Base-by-base conservation (phyloP, 495 filamentous ascomycete genomes). In the Lentithecium fluviatile region DNA sequence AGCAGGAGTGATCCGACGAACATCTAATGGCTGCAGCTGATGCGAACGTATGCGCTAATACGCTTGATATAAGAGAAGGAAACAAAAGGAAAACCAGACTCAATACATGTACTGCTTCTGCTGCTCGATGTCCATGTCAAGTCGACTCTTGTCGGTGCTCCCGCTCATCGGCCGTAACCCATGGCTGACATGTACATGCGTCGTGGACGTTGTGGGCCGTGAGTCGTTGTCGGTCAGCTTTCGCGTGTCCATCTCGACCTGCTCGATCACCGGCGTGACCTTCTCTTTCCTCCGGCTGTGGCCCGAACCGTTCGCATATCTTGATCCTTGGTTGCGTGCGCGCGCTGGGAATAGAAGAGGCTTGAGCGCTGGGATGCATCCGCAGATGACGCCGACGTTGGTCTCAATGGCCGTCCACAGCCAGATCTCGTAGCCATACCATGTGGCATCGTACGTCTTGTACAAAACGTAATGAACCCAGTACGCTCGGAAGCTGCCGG, bases 381-480 rank as follows among this genome's bases (percentile, higher is more conserved):
- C 67, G 36, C 63, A 66, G 46, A 69, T 69, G 47, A 67, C 56
- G 0, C 60, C 67, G 10, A 67, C 48, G 56, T 67, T 65, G 2
- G 64, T 60, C 52, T 69, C 67, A 19, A 69, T 46, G 6, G 64
- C 60, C 3, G 61, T 63, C 67, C 67, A 69, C 5, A 67, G 29
- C 67, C 67, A 69, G 43, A 58, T 52, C 20, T 66, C 42, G 50
- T 57, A 63, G 7, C 56, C 60, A 26, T 63, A 53, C 67, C 67
- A 69, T 5, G 67, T 69, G 12, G 60, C 56, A 50, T 69, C 67
- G 42, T 69, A 69, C 21, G 67, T 69, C 19, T 58, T 38, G 59
- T 48, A 67, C 29, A 62, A 57, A 4, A 64, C 53, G 32, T 58
- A 64, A 29, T 65, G 60, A 1, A 65, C 46, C 56, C 53, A 64